phyloP scores from a whole-genome alignment of 148 eudicot species.

The Dysphania ambrosioides region DNA sequence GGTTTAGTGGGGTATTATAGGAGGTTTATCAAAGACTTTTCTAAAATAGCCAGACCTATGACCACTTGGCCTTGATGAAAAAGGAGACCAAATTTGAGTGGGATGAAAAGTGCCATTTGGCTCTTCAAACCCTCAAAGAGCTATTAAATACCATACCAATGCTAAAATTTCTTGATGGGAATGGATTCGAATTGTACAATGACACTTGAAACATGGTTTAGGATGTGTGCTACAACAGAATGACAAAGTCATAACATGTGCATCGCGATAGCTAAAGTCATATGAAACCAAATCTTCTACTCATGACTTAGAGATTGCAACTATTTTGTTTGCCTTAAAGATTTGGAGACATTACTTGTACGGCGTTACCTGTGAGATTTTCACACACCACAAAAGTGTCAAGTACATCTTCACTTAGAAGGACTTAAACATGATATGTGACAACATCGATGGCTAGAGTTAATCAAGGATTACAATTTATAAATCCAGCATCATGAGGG shows the following conservation, averaged over 20 bases:
- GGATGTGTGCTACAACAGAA: neutral
- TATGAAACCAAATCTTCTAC: neutral
- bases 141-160: neutral
- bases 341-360: neutral
- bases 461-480: too few species aligned
- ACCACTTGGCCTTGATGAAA: too few species aligned
- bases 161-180: neutral
- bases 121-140: neutral
- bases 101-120: neutral
- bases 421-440: too few species aligned
- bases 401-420: too few species aligned
- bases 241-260: neutral
- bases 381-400: neutral
- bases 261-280: neutral
- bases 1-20: too few species aligned
- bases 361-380: neutral
- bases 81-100: neutral
- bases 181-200: neutral
- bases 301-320: neutral
- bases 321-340: neutral
- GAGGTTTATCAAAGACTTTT: too few species aligned
- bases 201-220: neutral
- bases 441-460: too few species aligned
- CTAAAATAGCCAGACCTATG: too few species aligned
- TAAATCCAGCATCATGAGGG: too few species aligned